Conservation (phyloP, 2,329 filamentous ascomycete genomes). For the Aspergillus fischeri region DNA sequence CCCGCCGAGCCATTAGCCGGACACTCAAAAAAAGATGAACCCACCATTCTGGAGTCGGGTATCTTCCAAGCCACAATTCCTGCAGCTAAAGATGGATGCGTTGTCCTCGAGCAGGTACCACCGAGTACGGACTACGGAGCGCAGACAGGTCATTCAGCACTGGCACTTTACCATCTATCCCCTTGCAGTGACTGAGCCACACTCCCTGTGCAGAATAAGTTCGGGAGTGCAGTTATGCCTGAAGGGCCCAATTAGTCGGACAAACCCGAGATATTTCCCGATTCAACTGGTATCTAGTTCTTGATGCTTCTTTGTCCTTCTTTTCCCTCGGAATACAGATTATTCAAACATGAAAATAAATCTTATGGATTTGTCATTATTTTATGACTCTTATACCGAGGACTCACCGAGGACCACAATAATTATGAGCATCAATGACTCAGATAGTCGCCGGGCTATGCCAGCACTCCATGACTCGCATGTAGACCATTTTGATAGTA, state of each 20-base stretch:
- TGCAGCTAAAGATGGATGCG: background rate
- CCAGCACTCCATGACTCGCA: background rate
- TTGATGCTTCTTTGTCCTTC: background rate
- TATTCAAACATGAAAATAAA: background rate
- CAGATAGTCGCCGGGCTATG: background rate
- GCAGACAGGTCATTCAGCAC: background rate
- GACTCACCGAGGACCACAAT: background rate
- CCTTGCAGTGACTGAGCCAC: background rate
- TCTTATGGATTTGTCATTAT: background rate
- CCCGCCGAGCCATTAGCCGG: background rate
- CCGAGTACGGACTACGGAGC: background rate
- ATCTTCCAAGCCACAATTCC: background rate
- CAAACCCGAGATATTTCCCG: background rate
- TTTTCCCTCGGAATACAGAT: background rate
- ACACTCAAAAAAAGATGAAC: background rate
- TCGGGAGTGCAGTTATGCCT: background rate
- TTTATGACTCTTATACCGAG: background rate
- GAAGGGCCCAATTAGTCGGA: background rate
- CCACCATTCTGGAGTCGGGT: background rate
- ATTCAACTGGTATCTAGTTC: background rate
- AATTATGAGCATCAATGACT: background rate
- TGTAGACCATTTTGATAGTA: background rate
- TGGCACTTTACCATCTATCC: background rate
- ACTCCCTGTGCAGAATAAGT: background rate
- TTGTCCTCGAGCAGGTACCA: background rate